Base-by-base conservation (phyloP, 192 early-diverging fungal genomes). In the Backusella macrospora region DNA sequence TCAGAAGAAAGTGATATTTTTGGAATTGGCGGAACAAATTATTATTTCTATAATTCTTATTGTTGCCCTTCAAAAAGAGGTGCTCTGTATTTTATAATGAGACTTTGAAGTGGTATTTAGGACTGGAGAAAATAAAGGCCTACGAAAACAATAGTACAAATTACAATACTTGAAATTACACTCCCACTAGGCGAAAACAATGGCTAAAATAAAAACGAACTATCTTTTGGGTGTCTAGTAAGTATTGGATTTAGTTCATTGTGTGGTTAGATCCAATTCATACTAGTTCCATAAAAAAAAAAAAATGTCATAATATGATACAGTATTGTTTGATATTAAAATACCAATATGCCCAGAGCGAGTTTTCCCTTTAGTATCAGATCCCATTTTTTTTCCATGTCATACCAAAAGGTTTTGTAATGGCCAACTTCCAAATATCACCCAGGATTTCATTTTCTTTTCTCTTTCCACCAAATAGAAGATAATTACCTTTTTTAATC, bases 391-490 rank as follows among this genome's bases (percentile, higher is more conserved):
- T 34, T 66, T 21, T 18, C 65, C 65, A 66, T 8, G 8, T 13
- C 65, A 66, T 66, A 10, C 43, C 18, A 8, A 23, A 66, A 21
- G 65, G 37, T 12, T 66, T 15, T 2, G 12, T 21, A 21, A 66
- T 40, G n/a, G 21, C 1, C 16, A 66, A 10, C 40, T 66, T 9
- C 38, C 65, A 66, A n/a, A 66, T 4, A 40, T 66, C 65, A 42
- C 18, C 12, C 18, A 42, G 16, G 16, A 42, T 43, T 5, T 42
- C n/a, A 39, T 43, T 66, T 23, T 59, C 52, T 12, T 21, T 21
- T 13, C 3, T 59, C 18, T 66, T 39, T 66, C 65, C 65, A 42
- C 65, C 65, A 18, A 18, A 66, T 40, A 66, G 18, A n/a, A 66
- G 7, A 66, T 66, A 39, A 12, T 42, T 15, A 13, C 21, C 38